A percentile compares a stretch with the other conserved stretches of the same genome.
Conservation (phyloP, 2,329 filamentous ascomycete genomes). For the Diaporthe helianthi region DNA sequence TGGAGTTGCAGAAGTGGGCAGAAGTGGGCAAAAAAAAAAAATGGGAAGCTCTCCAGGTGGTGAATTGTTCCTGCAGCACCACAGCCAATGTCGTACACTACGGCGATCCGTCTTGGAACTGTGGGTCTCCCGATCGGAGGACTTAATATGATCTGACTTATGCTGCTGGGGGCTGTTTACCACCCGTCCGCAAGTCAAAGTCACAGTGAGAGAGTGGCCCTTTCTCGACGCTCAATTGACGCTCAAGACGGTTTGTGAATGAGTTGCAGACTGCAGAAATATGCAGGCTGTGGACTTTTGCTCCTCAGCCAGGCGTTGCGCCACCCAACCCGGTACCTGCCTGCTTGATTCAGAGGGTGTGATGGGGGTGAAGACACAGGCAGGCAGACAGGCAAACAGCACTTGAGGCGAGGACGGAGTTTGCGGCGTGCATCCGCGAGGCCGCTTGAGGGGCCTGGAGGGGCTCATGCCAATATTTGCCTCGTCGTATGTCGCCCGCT, state of each 20-base stretch:
- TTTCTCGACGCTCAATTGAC: neutral
- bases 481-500: conserved; percentile 7
- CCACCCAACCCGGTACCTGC: neutral
- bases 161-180: neutral
- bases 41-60: neutral
- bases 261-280: neutral
- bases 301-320: neutral
- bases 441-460: conserved; percentile 2
- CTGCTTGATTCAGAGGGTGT: conserved; percentile 11
- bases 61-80: conserved; percentile 15
- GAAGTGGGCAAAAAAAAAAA: neutral
- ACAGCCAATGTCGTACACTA: neutral
- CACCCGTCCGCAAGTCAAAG: neutral
- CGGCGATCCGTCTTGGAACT: conserved; percentile 5
- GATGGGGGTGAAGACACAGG: conserved; percentile 14
- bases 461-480: conserved; percentile 14
- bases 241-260: conserved; percentile 7
- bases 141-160: conserved; percentile 16
- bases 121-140: conserved; percentile 4
- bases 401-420: conserved; percentile 11
- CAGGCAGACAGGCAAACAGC: no score
- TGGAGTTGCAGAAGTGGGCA: no score
- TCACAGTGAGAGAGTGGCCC: neutral
- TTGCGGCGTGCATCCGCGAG: conserved; percentile 19
- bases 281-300: neutral